A percentile compares a stretch with the other conserved stretches of the same genome.
These are phyloP conservation scores for Amanita inopinata DNA, from an alignment of 768 basidiomycete species.

Conservation along the genomic window DNA sequence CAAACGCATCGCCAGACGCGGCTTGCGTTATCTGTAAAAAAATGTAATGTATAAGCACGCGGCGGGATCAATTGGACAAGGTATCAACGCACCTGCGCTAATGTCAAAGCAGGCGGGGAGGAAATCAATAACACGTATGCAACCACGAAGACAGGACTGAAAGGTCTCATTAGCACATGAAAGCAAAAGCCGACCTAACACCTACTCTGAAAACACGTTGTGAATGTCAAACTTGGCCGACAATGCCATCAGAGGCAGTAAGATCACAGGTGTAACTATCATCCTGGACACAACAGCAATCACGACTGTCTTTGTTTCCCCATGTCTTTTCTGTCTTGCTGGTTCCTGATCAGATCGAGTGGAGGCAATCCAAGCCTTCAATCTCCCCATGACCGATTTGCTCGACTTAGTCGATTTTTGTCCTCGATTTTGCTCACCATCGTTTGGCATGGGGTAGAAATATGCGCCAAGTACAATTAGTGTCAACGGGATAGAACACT, in stretches of 20 bases:
- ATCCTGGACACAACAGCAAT: slow-evolving; percentile 79
- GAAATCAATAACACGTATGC: slow-evolving; percentile 75
- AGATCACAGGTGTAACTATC: slow-evolving; percentile 71
- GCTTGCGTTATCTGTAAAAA: slow-evolving; percentile 79
- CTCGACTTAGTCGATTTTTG: not conserved
- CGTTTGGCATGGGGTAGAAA: slow-evolving; percentile 4
- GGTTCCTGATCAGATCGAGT: slow-evolving; percentile 5
- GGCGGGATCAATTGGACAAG: not conserved
- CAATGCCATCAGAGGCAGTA: slow-evolving; percentile 68
- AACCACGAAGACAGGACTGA: slow-evolving; percentile 79
- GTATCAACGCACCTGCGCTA: slow-evolving; percentile 46
- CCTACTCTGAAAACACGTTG: slow-evolving; percentile 67
- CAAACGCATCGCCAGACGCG: slow-evolving; percentile 79
- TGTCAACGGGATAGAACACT: slow-evolving; percentile 10
- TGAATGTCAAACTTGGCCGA: slow-evolving; percentile 51
- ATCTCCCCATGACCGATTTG: not conserved
- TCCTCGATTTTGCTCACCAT: not conserved
- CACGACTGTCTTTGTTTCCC: slow-evolving; percentile 78
- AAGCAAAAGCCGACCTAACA: slow-evolving; percentile 14
- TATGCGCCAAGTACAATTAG: slow-evolving; percentile 9
- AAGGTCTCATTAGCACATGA: slow-evolving; percentile 5
- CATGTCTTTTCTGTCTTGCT: slow-evolving; percentile 29
- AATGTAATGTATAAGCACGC: not conserved
- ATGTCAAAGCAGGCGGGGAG: slow-evolving; percentile 62
- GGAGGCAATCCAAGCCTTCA: slow-evolving; percentile 1